Evolutionary conservation across 441 rosid genomes (phyloP).

Genomic region (Rhodomyrtus psidioides): DNA sequence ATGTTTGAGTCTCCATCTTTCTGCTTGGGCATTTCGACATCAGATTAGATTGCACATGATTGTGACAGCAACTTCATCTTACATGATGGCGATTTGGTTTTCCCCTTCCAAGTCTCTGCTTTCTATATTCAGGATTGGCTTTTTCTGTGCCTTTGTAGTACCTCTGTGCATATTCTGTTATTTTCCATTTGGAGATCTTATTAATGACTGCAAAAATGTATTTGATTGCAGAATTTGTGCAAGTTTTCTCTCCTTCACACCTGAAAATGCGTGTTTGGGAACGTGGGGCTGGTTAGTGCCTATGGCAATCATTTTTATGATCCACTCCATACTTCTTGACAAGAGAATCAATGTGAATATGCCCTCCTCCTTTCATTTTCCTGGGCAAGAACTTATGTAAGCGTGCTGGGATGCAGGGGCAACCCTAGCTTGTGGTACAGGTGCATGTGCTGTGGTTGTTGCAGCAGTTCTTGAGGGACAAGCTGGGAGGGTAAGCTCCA

Average conservation of each 20-base stretch:
- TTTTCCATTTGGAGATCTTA: neutral
- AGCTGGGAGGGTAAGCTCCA: conserved; percentile 63
- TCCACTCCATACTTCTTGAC: neutral
- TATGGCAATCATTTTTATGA: neutral
- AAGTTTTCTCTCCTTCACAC: conserved; percentile 66
- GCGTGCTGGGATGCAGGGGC: conserved; percentile 45
- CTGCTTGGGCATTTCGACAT: neutral
- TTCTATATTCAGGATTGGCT: neutral
- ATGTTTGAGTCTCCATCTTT: neutral
- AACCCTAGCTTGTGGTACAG: conserved; percentile 96
- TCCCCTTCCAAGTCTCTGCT: neutral
- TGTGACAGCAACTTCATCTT: neutral
- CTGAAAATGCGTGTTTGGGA: conserved; percentile 99
- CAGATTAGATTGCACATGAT: neutral
- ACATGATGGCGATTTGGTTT: neutral
- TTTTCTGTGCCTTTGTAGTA: neutral
- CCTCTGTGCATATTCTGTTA: neutral
- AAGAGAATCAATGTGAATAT: neutral
- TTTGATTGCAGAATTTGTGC: conserved; percentile 69
- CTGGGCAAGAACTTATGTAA: neutral
- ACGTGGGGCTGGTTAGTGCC: conserved; percentile 82
- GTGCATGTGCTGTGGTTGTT: conserved; percentile 92
- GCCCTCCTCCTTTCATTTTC: neutral
- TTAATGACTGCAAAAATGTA: neutral
- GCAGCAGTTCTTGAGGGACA: conserved; percentile 95